Base-by-base conservation (phyloP, 78 protist species). In the Paratrimastix pyriformis region DNA sequence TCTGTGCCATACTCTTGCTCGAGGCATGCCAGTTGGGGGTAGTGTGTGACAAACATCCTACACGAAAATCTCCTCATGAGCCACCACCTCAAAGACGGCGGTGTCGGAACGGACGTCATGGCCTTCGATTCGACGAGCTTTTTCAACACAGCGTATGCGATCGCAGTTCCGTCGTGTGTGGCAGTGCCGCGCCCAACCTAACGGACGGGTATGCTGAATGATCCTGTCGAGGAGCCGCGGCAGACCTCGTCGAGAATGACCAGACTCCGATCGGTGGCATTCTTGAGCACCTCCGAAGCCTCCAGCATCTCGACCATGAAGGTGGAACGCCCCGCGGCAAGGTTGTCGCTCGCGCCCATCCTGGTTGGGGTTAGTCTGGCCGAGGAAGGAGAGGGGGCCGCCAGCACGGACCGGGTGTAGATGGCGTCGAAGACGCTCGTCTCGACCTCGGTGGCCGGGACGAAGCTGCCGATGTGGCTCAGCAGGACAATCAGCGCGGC, bases 121-220 rank as follows among this genome's bases (percentile, higher is more conserved):
- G 80, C 60, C 43, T 45, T 21, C 62, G 4, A 3, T 35, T 33
- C 9, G 8, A 85, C 72, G 24, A 94, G 58, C 30, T 78, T 60
- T n/a, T 86, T 46, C 11, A 83, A 45, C 38, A 86, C 52, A 6
- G 95, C 75, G 29, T 80, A 83, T 6, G 96, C 96, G 15, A 95
- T 74, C 24, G 93, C 90, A 0, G 81, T 83, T n/a, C 97, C 98
- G 32, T 94, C 98, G 57, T 75, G 84, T 2, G 97, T 92, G 6
- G 83, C 45, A 0, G 98, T 94, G 32, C 96, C 96, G 11, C 97
- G 39, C 18, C 97, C 97, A 0, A 91, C 84, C 72, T 72, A 9
- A 5, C 32, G 60, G n/a, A 32, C 21, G 57, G 21, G 57, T 52
- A 26, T 52, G n/a, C n/a, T n/a, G n/a, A n/a, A n/a, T n/a, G n/a